phyloP scores from a whole-genome alignment of 2,329 filamentous ascomycete genomes.

The Exserohilum turcica region DNA sequence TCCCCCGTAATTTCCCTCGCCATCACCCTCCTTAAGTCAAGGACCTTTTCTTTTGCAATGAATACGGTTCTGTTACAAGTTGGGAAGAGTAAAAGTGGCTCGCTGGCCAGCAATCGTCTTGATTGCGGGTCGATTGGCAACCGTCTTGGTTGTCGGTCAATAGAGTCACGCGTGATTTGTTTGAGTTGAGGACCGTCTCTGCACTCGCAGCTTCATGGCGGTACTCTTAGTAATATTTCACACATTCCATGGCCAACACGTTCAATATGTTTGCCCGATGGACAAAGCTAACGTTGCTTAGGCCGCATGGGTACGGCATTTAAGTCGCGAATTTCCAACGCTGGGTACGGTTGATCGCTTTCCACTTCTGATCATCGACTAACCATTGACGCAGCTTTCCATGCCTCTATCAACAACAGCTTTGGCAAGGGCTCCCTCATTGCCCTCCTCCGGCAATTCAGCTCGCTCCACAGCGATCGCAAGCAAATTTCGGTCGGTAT shows the following conservation, averaged over 20 bases:
- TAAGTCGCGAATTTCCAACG: constrained; percentile 91
- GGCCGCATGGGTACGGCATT: constrained; percentile 88
- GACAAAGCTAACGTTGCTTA: constrained; percentile 51
- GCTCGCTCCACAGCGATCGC: constrained; percentile 81
- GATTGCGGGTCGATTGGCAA: constrained; percentile 70
- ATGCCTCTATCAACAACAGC: constrained; percentile 91
- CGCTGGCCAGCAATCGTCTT: constrained; percentile 67
- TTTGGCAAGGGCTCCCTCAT: constrained; percentile 97
- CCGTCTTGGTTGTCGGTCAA: constrained; percentile 89
- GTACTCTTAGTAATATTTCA: constrained; percentile 99
- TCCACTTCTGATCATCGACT: neutral
- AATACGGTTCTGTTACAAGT: constrained; percentile 95
- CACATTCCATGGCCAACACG: constrained; percentile 62
- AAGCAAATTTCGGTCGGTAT: constrained; percentile 95
- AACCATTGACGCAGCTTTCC: constrained; percentile 63
- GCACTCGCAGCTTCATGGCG: constrained; percentile 67
- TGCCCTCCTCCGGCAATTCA: constrained; percentile 89
- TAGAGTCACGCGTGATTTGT: constrained; percentile 80
- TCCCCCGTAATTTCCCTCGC: constrained; percentile 27
- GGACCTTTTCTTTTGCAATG: constrained; percentile 72
- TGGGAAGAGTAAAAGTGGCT: constrained; percentile 90
- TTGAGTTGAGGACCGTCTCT: constrained; percentile 95
- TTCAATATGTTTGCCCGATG: constrained; percentile 21
- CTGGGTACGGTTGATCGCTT: constrained; percentile 56
- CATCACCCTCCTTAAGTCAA: constrained; percentile 84